phyloP scores from a whole-genome alignment of 1,139 yeast genomes.

The Sugiyamaella paludigena region DNA sequence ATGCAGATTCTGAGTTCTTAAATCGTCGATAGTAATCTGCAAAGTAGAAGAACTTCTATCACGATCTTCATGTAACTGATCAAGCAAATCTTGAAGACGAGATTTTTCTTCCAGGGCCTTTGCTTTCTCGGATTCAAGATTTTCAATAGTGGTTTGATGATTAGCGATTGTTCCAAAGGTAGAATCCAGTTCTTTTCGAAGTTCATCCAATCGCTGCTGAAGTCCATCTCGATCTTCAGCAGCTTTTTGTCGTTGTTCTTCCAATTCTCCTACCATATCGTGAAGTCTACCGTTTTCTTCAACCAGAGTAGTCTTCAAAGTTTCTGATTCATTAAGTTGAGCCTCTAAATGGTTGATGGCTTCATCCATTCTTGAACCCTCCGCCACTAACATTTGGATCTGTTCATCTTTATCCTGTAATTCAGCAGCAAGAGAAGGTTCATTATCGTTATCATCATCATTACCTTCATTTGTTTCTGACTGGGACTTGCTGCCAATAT shows the following conservation, averaged over 20 bases:
- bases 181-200: constrained; percentile 10
- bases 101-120: background rate
- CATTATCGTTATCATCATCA: constrained; percentile 1
- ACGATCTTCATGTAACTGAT: constrained; percentile 7
- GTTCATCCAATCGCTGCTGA: constrained; percentile 13
- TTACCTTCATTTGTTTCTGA: background rate
- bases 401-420: constrained; percentile 33
- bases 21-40: background rate
- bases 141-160: constrained; percentile 2
- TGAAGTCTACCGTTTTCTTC: constrained; percentile 35
- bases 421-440: constrained; percentile 10
- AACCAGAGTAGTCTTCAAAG: constrained; percentile 32
- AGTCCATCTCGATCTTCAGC: constrained; percentile 21
- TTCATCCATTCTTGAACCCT: constrained; percentile 34
- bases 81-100: background rate
- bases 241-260: constrained; percentile 20
- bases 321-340: constrained; percentile 33
- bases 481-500: constrained; percentile 12
- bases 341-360: constrained; percentile 32
- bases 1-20: background rate
- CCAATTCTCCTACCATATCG: constrained; percentile 31
- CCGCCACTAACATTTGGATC: constrained; percentile 31
- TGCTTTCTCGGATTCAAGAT: background rate
- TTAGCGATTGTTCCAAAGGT: background rate
- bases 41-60: background rate